Base-by-base conservation (phyloP, 208 protist genomes). In the Naegleria gruberi region DNA sequence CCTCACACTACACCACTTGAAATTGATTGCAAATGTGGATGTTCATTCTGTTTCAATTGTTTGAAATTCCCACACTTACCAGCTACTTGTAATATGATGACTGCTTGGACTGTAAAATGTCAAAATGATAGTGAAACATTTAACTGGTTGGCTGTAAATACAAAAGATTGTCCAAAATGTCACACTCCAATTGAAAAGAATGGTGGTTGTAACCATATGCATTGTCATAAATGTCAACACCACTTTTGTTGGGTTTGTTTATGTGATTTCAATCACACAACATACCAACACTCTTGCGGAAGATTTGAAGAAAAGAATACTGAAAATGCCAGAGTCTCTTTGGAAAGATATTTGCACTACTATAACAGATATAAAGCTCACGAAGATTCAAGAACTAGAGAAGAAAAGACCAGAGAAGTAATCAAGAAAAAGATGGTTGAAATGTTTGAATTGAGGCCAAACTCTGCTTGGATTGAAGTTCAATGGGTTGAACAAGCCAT, bases 111-210 rank as follows among this genome's bases (percentile, higher is more conserved):
- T n/a, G 51, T 55, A n/a, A 92, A 94, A 65, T 93, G 91, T 81
- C 81, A 90, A 0, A 89, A 93, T 6, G 95, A 96, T 30, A 93
- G 92, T 4, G 92, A 93, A 2, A 96, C 93, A 57, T 84, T 93
- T 42, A 94, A 92, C 4, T 96, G 92, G 46, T 93, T 97, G 51
- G 86, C 93, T 3, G 89, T 86, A 8, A 94, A 92, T 87, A 97
- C 95, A 15, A 96, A 97, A 89, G 91, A 45, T 34, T 97, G 96
- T 89, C 95, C 95, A 0, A 93, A 93, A 82, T 97, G 95, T 90
- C 65, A 91, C 23, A 92, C 87, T 1, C 85, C 91, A 23, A 98
- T 98, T 44, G 94, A 98, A 91, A 98, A 98, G 91, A 97, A 96
- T 89, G 94, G 92, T 8, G 97, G 97, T 41, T 87, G 82, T 87